A percentile compares a stretch with the other conserved stretches of the same genome.
Conservation (phyloP, 768 basidiomycete genomes). For the Mycena belliarum region DNA sequence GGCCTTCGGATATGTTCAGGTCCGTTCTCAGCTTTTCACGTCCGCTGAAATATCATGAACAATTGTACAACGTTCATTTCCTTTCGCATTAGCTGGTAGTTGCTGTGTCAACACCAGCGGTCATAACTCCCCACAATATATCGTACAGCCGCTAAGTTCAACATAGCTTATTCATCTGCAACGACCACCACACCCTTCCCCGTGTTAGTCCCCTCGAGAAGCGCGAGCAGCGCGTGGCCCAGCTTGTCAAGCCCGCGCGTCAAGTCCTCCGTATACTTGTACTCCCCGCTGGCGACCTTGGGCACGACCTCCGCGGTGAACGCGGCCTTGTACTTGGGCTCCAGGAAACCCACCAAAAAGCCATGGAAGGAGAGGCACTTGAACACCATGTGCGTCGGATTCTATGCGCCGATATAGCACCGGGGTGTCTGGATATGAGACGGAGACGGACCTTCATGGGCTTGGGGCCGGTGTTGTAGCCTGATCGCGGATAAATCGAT, state of each 20-base stretch:
- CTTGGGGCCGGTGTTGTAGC: conserved; percentile 35
- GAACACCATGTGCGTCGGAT: neutral
- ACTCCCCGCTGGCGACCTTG: conserved; percentile 43
- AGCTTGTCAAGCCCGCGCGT: conserved; percentile 42
- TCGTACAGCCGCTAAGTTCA: too few relatives aligned
- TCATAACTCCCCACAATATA: too few relatives aligned
- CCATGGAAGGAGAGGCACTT: conserved; percentile 2
- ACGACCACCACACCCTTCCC: conserved; percentile 25
- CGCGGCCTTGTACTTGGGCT: neutral
- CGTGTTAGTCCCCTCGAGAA: conserved; percentile 31
- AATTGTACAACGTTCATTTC: too few relatives aligned
- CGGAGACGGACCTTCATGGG: neutral
- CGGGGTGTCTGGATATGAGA: too few relatives aligned
- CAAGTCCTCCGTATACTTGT: conserved; percentile 50
- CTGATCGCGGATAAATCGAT: conserved; percentile 19
- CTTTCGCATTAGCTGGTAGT: too few relatives aligned
- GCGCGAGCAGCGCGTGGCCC: conserved; percentile 33
- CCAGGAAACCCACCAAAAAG: neutral
- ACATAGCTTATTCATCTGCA: conserved; percentile 12
- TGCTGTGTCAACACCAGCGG: too few relatives aligned
- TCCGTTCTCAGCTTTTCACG: too few relatives aligned
- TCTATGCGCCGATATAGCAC: neutral
- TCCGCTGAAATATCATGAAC: too few relatives aligned
- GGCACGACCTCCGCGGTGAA: conserved; percentile 46
- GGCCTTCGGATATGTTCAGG: too few relatives aligned